Percentiles rank a stretch among this genome's conserved stretches.
These are phyloP conservation scores for Plectosphaerella plurivora DNA, from an alignment of 2,329 filamentous ascomycete species.

Conservation along the genomic window DNA sequence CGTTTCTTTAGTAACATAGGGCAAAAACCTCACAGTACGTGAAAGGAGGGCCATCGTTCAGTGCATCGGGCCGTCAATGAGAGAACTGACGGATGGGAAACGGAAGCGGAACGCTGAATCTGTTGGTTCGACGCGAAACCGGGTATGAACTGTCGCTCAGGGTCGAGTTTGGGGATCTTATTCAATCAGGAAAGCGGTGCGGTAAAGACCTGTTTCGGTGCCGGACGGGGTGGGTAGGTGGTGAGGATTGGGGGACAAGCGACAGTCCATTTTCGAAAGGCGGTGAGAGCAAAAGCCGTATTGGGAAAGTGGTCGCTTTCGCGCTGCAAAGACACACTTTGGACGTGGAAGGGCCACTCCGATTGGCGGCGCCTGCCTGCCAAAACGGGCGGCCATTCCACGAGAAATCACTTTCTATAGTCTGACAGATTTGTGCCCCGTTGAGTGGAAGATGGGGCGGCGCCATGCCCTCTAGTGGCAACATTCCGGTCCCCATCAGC, in stretches of 20 bases:
- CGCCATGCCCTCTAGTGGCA: neutral
- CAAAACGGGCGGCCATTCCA: constrained; percentile 1
- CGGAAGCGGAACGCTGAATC: neutral
- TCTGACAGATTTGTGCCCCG: neutral
- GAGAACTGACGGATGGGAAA: neutral
- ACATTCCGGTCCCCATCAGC: neutral
- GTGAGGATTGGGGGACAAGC: neutral
- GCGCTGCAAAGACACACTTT: neutral
- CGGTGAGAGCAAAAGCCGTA: no score
- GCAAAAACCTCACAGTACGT: neutral
- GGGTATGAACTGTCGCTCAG: constrained; percentile 1
- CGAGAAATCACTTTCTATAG: neutral
- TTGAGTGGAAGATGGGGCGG: neutral
- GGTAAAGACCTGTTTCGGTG: neutral
- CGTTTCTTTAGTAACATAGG: no score
- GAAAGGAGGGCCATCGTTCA: neutral
- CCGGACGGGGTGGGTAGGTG: neutral
- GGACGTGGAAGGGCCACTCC: neutral
- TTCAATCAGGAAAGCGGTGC: constrained; percentile 1
- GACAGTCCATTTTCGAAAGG: neutral
- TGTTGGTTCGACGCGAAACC: neutral
- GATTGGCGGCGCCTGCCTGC: neutral
- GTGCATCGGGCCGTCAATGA: no score
- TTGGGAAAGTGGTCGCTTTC: neutral
- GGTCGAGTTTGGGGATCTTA: constrained; percentile 1